These are phyloP conservation scores for Monosporozyma unispora DNA, from an alignment of 805 yeast species.

Conservation along the genomic window DNA sequence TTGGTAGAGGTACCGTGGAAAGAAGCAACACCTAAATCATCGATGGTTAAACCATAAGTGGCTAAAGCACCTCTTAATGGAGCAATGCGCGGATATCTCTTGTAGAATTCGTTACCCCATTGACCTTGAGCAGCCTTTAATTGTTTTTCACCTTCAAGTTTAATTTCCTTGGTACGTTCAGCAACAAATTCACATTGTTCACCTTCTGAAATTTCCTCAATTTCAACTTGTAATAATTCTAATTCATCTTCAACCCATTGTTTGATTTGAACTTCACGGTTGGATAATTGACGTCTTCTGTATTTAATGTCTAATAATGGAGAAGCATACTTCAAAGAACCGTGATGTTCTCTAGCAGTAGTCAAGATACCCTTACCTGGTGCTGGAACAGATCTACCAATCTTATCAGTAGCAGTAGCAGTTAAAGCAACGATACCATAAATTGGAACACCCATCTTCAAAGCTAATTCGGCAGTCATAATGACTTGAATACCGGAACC, in stretches of 20 bases:
- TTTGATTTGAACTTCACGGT: slow-evolving; percentile 68
- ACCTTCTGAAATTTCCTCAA: slow-evolving; percentile 40
- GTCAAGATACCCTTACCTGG: slow-evolving; percentile 99
- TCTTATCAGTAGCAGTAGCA: slow-evolving; percentile 96
- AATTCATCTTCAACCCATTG: slow-evolving; percentile 81
- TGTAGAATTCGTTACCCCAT: slow-evolving; percentile 94
- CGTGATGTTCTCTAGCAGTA: slow-evolving; percentile 90
- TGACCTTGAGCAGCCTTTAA: slow-evolving; percentile 79
- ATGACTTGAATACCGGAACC: slow-evolving; percentile 97
- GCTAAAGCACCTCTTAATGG: slow-evolving; percentile 97
- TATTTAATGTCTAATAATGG: slow-evolving; percentile 82
- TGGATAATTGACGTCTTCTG: slow-evolving; percentile 83
- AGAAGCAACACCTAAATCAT: slow-evolving; percentile 92
- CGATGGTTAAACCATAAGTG: slow-evolving; percentile 83
- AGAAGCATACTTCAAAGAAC: slow-evolving; percentile 66
- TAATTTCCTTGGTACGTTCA: slow-evolving; percentile 82
- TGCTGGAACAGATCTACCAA: slow-evolving; percentile 98
- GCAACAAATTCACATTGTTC: slow-evolving; percentile 52
- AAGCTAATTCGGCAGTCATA: slow-evolving; percentile 89
- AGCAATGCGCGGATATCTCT: slow-evolving; percentile 85
- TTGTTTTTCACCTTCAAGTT: slow-evolving; percentile 78
- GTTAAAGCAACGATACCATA: slow-evolving; percentile 91
- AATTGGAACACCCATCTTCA: slow-evolving; percentile 98
- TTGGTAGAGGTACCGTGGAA: slow-evolving; percentile 99
- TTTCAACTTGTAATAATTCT: slow-evolving; percentile 61